These are phyloP conservation scores for Incumbomyces lentus DNA, from an alignment of 2,329 filamentous ascomycete genomes.

Conservation along the genomic window DNA sequence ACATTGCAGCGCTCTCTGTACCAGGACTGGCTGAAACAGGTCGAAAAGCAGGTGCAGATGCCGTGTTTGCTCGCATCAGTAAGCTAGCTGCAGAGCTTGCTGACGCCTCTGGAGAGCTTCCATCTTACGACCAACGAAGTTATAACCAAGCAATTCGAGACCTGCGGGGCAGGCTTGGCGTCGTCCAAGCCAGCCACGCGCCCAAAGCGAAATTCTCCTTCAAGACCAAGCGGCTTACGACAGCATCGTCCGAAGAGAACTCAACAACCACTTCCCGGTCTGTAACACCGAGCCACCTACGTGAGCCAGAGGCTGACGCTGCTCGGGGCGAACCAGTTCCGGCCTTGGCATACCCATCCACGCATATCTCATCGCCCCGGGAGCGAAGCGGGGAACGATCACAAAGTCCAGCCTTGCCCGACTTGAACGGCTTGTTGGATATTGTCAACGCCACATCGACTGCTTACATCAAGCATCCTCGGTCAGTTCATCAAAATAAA, in stretches of 20 bases:
- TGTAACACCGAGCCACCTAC: slow-evolving; percentile 11
- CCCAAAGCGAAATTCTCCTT: slow-evolving; percentile 79
- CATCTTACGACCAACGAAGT: slow-evolving; percentile 78
- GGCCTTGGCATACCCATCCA: not conserved
- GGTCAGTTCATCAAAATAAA: slow-evolving; percentile 42
- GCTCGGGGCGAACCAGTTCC: not conserved
- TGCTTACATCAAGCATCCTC: not conserved
- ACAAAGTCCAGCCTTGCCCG: not conserved
- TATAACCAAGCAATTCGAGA: slow-evolving; percentile 78
- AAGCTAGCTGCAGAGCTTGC: slow-evolving; percentile 73
- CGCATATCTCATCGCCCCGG: not conserved
- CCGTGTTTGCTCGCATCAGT: slow-evolving; percentile 68
- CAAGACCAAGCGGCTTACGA: slow-evolving; percentile 47
- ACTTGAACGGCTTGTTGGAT: not conserved
- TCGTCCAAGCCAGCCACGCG: slow-evolving; percentile 54
- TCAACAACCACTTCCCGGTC: slow-evolving; percentile 5
- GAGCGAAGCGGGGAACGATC: not conserved
- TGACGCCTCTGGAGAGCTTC: slow-evolving; percentile 70
- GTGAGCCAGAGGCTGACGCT: slow-evolving; percentile 5
- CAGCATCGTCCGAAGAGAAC: slow-evolving; percentile 26
- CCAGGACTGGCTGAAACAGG: slow-evolving; percentile 58
- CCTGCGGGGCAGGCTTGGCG: slow-evolving; percentile 66
- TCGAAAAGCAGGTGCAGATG: slow-evolving; percentile 69
- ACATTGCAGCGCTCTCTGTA: slow-evolving; percentile 58
- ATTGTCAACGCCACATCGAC: not conserved